Conservation (phyloP, 208 protist species). For the Trypanosoma brucei region DNA sequence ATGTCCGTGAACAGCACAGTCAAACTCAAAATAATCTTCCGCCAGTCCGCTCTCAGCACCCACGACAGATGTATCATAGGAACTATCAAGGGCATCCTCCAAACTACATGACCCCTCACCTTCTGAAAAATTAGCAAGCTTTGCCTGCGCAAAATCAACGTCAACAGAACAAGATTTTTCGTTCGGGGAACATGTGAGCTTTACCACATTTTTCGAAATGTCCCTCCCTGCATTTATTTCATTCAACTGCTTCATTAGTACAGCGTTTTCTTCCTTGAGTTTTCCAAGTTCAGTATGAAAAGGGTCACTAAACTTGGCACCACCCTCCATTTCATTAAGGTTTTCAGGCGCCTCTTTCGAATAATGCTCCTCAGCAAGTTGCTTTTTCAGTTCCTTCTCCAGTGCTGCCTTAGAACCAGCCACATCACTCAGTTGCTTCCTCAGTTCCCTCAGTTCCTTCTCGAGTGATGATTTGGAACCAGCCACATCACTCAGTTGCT, state of each 20-base stretch:
- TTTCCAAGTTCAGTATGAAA: constrained; percentile 4
- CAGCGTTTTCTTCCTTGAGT: background rate
- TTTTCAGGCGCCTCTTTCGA: too few relatives aligned
- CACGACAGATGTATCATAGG: background rate
- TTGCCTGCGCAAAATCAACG: background rate
- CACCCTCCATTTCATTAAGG: background rate
- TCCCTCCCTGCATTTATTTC: background rate
- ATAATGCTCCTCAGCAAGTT: background rate
- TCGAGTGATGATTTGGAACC: background rate
- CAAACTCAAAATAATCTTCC: background rate
- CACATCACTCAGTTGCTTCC: background rate
- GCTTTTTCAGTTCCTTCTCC: background rate
- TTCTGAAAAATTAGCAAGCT: background rate
- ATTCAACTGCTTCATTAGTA: constrained; percentile 4
- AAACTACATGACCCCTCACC: background rate
- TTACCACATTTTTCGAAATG: background rate
- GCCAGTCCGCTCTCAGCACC: background rate
- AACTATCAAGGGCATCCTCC: background rate
- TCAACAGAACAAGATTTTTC: background rate
- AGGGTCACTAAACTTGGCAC: background rate
- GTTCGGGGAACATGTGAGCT: background rate
- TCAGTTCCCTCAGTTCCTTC: background rate
- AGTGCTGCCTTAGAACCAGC: background rate
- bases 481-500: constrained; percentile 8
- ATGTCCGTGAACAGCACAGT: background rate